phyloP scores from a whole-genome alignment of 225 moss, liverwort and hornwort species.

The Sphagnum tenellum region DNA sequence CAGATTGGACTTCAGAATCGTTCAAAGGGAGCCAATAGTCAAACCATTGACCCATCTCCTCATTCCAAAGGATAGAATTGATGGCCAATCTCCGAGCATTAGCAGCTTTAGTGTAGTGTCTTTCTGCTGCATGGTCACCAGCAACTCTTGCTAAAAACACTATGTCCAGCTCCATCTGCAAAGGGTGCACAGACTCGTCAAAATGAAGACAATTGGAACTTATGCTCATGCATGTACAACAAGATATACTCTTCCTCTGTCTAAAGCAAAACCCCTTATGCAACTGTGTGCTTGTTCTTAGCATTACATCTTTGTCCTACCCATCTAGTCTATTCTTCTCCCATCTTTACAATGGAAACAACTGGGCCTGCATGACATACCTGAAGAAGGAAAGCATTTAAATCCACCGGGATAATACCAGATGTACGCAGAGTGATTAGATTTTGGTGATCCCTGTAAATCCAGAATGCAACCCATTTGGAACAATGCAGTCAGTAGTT shows the following conservation, averaged over 20 bases:
- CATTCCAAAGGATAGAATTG: slow-evolving; percentile 70
- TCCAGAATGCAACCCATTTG: too few relatives aligned
- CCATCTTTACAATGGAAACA: too few relatives aligned
- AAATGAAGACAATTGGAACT: too few relatives aligned
- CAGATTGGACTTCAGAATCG: slow-evolving; percentile 3
- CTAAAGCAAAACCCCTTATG: too few relatives aligned
- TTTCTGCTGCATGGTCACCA: slow-evolving; percentile 11
- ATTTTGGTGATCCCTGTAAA: slow-evolving; percentile 30
- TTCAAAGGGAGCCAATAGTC: slow-evolving; percentile 80
- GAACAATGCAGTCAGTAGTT: too few relatives aligned
- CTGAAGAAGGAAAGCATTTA: slow-evolving; percentile 74
- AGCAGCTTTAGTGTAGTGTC: slow-evolving; percentile 27
- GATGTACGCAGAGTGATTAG: slow-evolving; percentile 55
- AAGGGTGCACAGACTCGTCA: too few relatives aligned
- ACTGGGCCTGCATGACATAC: slow-evolving; percentile 3
- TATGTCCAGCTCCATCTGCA: slow-evolving; percentile 65
- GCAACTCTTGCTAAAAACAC: slow-evolving; percentile 43
- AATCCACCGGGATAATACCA: slow-evolving; percentile 66
- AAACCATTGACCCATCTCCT: slow-evolving; percentile 59
- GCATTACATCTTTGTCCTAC: too few relatives aligned
- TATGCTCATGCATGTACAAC: too few relatives aligned
- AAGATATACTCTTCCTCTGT: too few relatives aligned
- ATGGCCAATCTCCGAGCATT: slow-evolving; percentile 47
- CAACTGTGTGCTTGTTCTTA: too few relatives aligned
- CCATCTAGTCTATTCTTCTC: too few relatives aligned